Evolutionary conservation across 192 early-diverging fungal species (phyloP), one percentile per base, ranked within the genome.

Genomic region (Coemansia biformis): DNA sequence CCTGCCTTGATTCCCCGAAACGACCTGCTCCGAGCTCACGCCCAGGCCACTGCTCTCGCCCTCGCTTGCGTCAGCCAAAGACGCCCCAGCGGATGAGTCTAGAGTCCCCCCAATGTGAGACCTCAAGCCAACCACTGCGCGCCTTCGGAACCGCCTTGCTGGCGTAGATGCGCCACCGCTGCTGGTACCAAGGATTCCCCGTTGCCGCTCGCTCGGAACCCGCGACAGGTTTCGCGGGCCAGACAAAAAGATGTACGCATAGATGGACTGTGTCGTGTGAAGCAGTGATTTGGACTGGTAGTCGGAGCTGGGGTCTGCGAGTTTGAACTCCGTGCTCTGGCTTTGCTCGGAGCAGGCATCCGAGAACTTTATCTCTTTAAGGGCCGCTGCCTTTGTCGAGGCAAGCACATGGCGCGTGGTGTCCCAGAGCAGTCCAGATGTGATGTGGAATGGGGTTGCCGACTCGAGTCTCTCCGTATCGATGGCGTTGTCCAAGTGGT

Each of bases 321-420:
- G 26, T 26, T 38, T 36, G 32, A 30, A 45, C 8, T 43, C 48
- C 3, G 35, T 51, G 16, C 43, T 46, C 18, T 22, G 32, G 16
- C 23, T n/a, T 13, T 46, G 43, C 48, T 55, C 51, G 15, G 21
- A 17, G 17, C 54, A 57, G 16, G 45, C 50, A 3, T 52, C 26
- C 2, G 31, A 29, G 43, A 52, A 29, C 5, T 31, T 17, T 3
- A 33, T 22, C 32, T 55, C 64, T n/a, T 58, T 51, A 2, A 43
- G 35, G 0, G 61, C 68, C 0, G 26, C 38, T 16, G 31, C 5
- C 4, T 51, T 48, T 1, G 33, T 22, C 8, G 11, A n/a, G 1
- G 47, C 54, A 57, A 65, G 60, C 11, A 72, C 53, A 12, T 40
- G n/a, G 24, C 62, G 61, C 57, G 60, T 53, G 2, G 57, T 64